Evolutionary conservation across 345 rosid genomes (phyloP).

Genomic region (Bruguiera parviflora): DNA sequence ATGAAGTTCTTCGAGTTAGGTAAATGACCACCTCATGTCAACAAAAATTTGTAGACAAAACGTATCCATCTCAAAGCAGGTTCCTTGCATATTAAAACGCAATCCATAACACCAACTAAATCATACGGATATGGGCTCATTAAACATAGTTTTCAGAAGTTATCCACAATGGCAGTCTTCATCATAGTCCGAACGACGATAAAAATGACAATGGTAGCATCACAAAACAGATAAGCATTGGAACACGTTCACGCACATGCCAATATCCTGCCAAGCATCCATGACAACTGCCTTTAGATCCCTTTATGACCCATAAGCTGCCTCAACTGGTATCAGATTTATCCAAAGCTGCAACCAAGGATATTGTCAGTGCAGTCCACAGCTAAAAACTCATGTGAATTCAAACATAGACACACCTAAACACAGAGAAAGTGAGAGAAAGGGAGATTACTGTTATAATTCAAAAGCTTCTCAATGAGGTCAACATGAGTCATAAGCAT

Average conservation of each 20-base stretch:
- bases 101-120: too few species aligned
- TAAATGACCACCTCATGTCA: too few species aligned
- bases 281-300: background rate
- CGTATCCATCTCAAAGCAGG: too few species aligned
- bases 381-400: background rate
- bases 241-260: background rate
- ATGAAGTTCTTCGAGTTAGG: too few species aligned
- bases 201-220: too few species aligned
- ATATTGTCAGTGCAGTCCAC: background rate
- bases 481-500: conserved; percentile 99
- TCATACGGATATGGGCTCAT: too few species aligned
- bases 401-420: background rate
- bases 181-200: too few species aligned
- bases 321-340: background rate
- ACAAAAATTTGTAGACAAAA: too few species aligned
- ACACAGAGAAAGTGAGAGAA: conserved; percentile 1
- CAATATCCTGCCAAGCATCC: background rate
- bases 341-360: background rate
- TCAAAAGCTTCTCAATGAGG: conserved; percentile 97
- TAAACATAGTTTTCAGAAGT: too few species aligned
- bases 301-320: background rate
- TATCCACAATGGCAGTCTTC: too few species aligned
- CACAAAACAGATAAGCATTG: too few species aligned
- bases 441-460: conserved; percentile 70
- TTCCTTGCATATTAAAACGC: too few species aligned